Evolutionary conservation across 139 green algal genomes (phyloP).

Genomic region (Picochlorum sp.): DNA sequence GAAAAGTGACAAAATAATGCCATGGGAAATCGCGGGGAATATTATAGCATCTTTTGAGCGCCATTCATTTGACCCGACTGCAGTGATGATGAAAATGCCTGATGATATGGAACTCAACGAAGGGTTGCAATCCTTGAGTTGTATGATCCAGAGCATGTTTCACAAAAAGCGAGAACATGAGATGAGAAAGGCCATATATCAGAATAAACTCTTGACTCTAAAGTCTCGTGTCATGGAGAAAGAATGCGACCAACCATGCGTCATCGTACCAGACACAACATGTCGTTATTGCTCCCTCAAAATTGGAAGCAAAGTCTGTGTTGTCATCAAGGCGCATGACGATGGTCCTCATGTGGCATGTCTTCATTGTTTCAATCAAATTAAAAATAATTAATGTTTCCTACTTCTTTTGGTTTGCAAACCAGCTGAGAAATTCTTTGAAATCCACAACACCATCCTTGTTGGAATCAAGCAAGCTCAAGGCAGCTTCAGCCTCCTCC

Average conservation of each 20-base stretch:
- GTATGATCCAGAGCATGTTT: slow-evolving; percentile 43
- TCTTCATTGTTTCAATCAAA: not conserved
- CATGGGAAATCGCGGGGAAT: slow-evolving; percentile 43
- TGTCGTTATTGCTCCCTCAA: slow-evolving; percentile 39
- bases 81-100: slow-evolving; percentile 53
- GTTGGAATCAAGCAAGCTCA: slow-evolving; percentile 25
- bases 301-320: slow-evolving; percentile 46
- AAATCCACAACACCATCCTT: slow-evolving; percentile 22
- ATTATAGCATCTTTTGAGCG: slow-evolving; percentile 39
- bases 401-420: slow-evolving; percentile 5
- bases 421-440: slow-evolving; percentile 25
- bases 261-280: slow-evolving; percentile 29
- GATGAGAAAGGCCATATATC: slow-evolving; percentile 23
- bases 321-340: not conserved
- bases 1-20: slow-evolving; percentile 23
- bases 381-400: not conserved
- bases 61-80: slow-evolving; percentile 46
- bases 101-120: slow-evolving; percentile 41
- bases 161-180: not conserved
- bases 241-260: not conserved
- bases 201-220: not conserved
- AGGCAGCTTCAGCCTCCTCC: slow-evolving; percentile 20
- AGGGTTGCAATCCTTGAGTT: slow-evolving; percentile 49
- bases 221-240: no score
- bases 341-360: not conserved